Conservation (phyloP, 2,329 filamentous ascomycete genomes). For the Arthrobotrys sphaeroides region DNA sequence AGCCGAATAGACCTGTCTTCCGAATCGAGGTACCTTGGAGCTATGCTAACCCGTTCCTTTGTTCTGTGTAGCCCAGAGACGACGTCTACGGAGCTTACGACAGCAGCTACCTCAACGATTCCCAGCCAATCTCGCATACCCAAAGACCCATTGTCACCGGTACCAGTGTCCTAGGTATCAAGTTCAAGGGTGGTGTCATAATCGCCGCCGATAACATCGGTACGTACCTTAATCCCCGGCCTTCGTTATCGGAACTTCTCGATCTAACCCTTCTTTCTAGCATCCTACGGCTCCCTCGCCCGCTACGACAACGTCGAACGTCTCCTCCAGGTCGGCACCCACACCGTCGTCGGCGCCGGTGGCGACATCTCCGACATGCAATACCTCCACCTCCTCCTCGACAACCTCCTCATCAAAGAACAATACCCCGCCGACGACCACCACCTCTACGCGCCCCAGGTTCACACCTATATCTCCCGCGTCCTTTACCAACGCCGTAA, state of each 20-base stretch:
- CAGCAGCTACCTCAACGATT: slow-evolving; percentile 77
- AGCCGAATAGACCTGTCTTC: slow-evolving; percentile 61
- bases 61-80: slow-evolving; percentile 79
- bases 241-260: slow-evolving; percentile 1
- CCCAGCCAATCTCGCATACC: slow-evolving; percentile 74
- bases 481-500: slow-evolving; percentile 94
- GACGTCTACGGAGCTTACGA: slow-evolving; percentile 97
- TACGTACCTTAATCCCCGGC: slow-evolving; percentile 62
- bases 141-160: slow-evolving; percentile 94
- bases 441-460: slow-evolving; percentile 84
- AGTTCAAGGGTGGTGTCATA: slow-evolving; percentile 95
- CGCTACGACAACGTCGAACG: slow-evolving; percentile 98
- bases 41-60: slow-evolving; percentile 1
- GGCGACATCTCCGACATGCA: slow-evolving; percentile 99
- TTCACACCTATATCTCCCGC: slow-evolving; percentile 96
- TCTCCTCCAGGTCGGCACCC: slow-evolving; percentile 84
- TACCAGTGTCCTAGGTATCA: slow-evolving; percentile 92
- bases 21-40: slow-evolving; percentile 5
- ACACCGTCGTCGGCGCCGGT: slow-evolving; percentile 88
- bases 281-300: slow-evolving; percentile 95
- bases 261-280: slow-evolving; percentile 64
- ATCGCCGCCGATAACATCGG: slow-evolving; percentile 97
- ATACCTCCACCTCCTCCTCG: slow-evolving; percentile 71
- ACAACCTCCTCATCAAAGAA: slow-evolving; percentile 90
- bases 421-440: slow-evolving; percentile 72